Conservation (phyloP, 2,329 filamentous ascomycete species). For the Metarhizium guizhouense region DNA sequence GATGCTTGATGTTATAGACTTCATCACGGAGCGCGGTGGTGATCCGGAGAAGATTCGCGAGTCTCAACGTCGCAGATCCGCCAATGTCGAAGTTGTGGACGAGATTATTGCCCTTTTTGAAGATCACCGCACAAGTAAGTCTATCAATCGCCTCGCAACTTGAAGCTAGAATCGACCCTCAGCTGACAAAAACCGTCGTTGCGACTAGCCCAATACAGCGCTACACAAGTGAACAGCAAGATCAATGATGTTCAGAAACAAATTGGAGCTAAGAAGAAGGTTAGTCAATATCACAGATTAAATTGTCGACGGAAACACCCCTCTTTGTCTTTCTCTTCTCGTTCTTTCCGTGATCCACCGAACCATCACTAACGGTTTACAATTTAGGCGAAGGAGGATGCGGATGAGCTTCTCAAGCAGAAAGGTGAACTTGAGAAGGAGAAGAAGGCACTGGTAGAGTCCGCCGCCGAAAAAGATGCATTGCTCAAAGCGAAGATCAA, state of each 20-base stretch:
- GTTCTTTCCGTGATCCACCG: not conserved
- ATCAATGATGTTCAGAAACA: slow-evolving; percentile 87
- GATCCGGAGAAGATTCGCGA: slow-evolving; percentile 88
- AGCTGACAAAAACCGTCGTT: not conserved
- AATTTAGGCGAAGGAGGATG: slow-evolving; percentile 70
- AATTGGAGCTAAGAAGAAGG: slow-evolving; percentile 88
- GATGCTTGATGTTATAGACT: slow-evolving; percentile 72
- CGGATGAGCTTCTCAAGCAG: slow-evolving; percentile 66
- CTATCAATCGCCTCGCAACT: not conserved
- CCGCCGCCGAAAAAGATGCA: slow-evolving; percentile 66
- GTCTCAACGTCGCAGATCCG: slow-evolving; percentile 75
- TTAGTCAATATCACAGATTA: slow-evolving; percentile 17
- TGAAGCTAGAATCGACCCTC: not conserved
- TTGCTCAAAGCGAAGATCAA: slow-evolving; percentile 70
- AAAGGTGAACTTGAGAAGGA: slow-evolving; percentile 72
- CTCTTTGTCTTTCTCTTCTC: not conserved
- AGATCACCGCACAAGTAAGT: slow-evolving; percentile 66
- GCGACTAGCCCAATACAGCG: slow-evolving; percentile 54
- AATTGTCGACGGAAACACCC: not conserved
- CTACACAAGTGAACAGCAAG: slow-evolving; percentile 70
- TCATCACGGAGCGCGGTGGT: slow-evolving; percentile 79
- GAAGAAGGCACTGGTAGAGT: slow-evolving; percentile 70
- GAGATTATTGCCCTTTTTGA: slow-evolving; percentile 83
- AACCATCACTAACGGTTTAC: not conserved
- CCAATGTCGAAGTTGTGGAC: slow-evolving; percentile 76